Conservation (phyloP, 2,329 filamentous ascomycete genomes). For the Fusarium odoratissimum region DNA sequence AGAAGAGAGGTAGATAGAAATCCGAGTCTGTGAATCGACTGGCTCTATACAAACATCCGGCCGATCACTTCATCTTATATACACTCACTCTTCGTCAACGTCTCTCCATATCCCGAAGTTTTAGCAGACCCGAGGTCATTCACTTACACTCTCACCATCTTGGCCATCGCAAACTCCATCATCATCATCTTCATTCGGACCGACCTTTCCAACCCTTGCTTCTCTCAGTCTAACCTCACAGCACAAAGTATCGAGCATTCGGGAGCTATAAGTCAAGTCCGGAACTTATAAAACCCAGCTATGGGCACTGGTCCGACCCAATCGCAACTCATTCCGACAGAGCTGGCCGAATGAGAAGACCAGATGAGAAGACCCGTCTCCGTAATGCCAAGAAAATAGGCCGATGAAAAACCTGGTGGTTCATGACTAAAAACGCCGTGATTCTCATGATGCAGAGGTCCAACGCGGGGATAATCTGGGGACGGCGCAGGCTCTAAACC, state of each 20-base stretch:
- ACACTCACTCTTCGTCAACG: background rate
- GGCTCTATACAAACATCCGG: background rate
- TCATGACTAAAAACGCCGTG: background rate
- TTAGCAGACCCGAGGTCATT: background rate
- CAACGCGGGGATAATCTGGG: constrained; percentile 36
- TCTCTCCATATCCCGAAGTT: background rate
- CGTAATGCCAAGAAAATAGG: background rate
- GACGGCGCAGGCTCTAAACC: constrained; percentile 22
- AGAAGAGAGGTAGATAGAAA: background rate
- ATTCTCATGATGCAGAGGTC: constrained; percentile 1
- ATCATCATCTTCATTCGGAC: constrained; percentile 22
- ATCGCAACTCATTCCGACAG: background rate
- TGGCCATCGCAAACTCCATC: constrained; percentile 3
- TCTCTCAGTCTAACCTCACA: background rate
- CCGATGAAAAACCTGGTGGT: constrained; percentile 5
- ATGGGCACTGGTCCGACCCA: background rate
- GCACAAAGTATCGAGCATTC: background rate
- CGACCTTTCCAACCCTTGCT: constrained; percentile 13
- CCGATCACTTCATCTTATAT: constrained; percentile 9
- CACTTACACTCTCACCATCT: background rate
- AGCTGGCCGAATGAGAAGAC: background rate
- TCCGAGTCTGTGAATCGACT: constrained; percentile 2
- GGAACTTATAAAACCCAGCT: no score
- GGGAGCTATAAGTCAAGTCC: background rate
- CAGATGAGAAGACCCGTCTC: background rate